Percentiles rank a stretch among this genome's conserved stretches.
phyloP scores from a whole-genome alignment of 2,329 filamentous ascomycete genomes.

The Teratosphaeriaceae sp. region DNA sequence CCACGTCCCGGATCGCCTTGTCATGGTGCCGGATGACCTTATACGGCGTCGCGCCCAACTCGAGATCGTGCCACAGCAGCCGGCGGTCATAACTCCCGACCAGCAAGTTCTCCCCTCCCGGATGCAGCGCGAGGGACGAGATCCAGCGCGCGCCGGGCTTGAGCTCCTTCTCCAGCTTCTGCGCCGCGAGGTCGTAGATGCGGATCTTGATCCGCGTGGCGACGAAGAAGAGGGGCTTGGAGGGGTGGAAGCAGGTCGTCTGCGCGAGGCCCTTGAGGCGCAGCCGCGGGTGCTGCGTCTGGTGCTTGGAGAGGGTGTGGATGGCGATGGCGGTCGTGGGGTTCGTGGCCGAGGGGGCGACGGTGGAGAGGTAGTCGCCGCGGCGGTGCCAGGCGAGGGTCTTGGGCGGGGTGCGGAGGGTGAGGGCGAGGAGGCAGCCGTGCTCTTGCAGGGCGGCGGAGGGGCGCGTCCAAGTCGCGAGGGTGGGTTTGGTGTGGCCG shows the following conservation, averaged over 20 bases:
- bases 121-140: constrained; percentile 86
- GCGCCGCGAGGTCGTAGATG: constrained; percentile 85
- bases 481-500: constrained; percentile 59
- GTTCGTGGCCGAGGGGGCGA: constrained; percentile 71
- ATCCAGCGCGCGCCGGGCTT: constrained; percentile 95
- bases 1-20: constrained; percentile 83
- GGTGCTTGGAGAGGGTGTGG: constrained; percentile 89
- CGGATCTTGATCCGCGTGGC: constrained; percentile 91
- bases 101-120: constrained; percentile 87
- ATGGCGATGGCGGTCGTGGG: constrained; percentile 70
- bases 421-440: constrained; percentile 73
- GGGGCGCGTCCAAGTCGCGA: constrained; percentile 79
- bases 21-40: constrained; percentile 94
- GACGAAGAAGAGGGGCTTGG: constrained; percentile 87
- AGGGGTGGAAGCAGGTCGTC: constrained; percentile 89
- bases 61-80: constrained; percentile 93
- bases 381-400: constrained; percentile 88
- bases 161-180: constrained; percentile 86
- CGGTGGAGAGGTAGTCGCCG: constrained; percentile 89
- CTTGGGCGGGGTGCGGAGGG: constrained; percentile 64
- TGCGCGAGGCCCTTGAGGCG: constrained; percentile 70
- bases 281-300: constrained; percentile 91
- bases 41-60: constrained; percentile 83
- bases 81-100: constrained; percentile 92
- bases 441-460: constrained; percentile 65